Evolutionary conservation across 2,329 filamentous ascomycete genomes (phyloP).

Genomic region (Pyrenochaeta sp.): DNA sequence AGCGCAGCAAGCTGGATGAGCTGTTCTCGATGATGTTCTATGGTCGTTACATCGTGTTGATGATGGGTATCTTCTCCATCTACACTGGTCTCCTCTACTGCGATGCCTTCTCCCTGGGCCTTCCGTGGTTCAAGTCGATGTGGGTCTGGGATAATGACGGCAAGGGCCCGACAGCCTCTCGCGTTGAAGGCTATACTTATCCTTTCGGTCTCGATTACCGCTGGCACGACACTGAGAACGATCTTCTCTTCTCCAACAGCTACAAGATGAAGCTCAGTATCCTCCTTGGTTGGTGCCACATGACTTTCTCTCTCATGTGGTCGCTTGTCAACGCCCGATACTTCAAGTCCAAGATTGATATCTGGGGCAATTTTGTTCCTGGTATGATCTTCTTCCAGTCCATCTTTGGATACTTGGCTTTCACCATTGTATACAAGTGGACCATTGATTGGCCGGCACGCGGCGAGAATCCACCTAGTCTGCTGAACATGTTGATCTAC

Average conservation of each 20-base stretch:
- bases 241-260: conserved; percentile 94
- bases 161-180: conserved; percentile 68
- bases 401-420: conserved; percentile 94
- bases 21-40: conserved; percentile 99
- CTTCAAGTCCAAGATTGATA: conserved; percentile 93
- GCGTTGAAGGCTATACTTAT: conserved; percentile 79
- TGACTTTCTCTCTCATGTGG: conserved; percentile 97
- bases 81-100: conserved; percentile 98
- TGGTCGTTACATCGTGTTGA: conserved; percentile 95
- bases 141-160: conserved; percentile 84
- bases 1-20: conserved; percentile 90
- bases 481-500: conserved; percentile 99
- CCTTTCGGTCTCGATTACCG: conserved; percentile 95
- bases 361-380: conserved; percentile 96
- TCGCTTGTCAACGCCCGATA: conserved; percentile 92
- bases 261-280: conserved; percentile 99
- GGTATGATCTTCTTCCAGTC: conserved; percentile 99
- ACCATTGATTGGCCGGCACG: conserved; percentile 81
- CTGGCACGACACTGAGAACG: conserved; percentile 96
- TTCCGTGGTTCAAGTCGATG: conserved; percentile 86
- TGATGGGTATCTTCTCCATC: conserved; percentile 97
- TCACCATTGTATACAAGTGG: conserved; percentile 98
- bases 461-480: conserved; percentile 75
- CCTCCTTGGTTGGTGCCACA: conserved; percentile 94
- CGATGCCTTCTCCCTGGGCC: conserved; percentile 92